Evolutionary conservation across 345 rosid genomes (phyloP).

Genomic region (Eucalyptus globulus): DNA sequence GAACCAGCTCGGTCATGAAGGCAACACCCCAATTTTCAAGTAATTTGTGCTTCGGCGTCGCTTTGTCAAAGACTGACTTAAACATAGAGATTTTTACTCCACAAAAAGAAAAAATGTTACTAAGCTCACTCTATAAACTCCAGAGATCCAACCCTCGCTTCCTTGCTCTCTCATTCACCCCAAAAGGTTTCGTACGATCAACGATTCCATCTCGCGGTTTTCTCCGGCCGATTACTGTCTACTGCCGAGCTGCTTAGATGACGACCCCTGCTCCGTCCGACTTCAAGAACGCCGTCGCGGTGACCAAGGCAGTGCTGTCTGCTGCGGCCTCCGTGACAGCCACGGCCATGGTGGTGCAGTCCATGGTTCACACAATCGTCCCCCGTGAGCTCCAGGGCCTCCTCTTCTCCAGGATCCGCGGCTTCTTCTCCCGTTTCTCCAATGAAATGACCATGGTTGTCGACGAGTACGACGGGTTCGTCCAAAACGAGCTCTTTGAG

Average conservation of each 20-base stretch:
- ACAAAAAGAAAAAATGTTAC: no score
- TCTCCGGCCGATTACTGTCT: background rate
- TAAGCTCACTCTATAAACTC: background rate
- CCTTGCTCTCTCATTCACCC: background rate
- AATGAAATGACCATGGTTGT: constrained; percentile 30
- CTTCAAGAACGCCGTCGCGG: background rate
- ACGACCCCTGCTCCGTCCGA: background rate
- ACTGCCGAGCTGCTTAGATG: background rate
- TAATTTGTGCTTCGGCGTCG: background rate
- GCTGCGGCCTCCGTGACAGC: constrained; percentile 49
- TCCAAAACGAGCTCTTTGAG: constrained; percentile 24
- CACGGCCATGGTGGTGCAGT: constrained; percentile 35
- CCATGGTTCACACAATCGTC: constrained; percentile 24
- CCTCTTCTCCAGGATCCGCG: constrained; percentile 8
- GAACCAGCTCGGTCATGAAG: background rate
- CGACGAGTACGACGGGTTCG: constrained; percentile 32
- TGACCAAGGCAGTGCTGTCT: constrained; percentile 29
- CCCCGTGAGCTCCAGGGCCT: constrained; percentile 24
- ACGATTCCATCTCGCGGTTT: background rate
- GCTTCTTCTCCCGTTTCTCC: constrained; percentile 22
- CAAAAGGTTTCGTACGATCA: background rate
- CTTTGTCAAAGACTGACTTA: background rate
- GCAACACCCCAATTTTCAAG: background rate
- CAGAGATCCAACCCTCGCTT: background rate
- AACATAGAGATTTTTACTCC: no score